Base-by-base conservation (phyloP, 78 protist genomes). In the slime mould (Dictyostelium discoideum) region DNA sequence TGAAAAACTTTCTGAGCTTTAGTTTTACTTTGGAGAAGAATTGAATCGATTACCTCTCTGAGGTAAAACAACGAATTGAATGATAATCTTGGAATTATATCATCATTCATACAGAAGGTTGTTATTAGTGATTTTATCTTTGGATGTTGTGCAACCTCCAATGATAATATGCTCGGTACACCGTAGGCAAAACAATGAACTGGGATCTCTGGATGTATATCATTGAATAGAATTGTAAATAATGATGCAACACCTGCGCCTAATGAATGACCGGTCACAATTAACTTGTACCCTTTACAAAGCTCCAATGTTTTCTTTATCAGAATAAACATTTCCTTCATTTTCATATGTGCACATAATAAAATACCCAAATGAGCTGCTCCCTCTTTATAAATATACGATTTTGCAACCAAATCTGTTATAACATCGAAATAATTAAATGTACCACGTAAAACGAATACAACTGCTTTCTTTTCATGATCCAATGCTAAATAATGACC, bases 161-260 rank as follows among this genome's bases (percentile, higher is more conserved):
- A 63, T 29, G 85, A 57, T 8, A 93, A 48, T 10, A 93, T 84
- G 29, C 96, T 86, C 11, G 96, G 96, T 46, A 77, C 50, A 44
- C 94, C 96, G 60, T 54, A 93, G 42, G 96, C 57, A 42, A 57
- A 93, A 46, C 96, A 93, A 32, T 86, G 96, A 26, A 93, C 57
- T 57, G 92, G 87, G 3, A 87, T 80, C 54, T 83, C 85, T 37
- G 95, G 95, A 50, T 90, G 95, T 7, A 37, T 80, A 32, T 93
- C 96, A 57, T 93, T 48, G 32, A 93, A 93, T n/a, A 93, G 32
- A 42, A 93, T 73, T 11, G 96, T 93, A 63, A 93, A 93, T 3
- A 93, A 9, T 5, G 88, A 60, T 7, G 93, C 87, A 22, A 93
- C 96, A 26, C 96, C 96, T 26, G 96, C 96, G 22, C 95, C 96